A percentile compares a stretch with the other conserved stretches of the same genome.
phyloP scores from a whole-genome alignment of 176 grass and related monocot species.

The Microstegium vimineum region DNA sequence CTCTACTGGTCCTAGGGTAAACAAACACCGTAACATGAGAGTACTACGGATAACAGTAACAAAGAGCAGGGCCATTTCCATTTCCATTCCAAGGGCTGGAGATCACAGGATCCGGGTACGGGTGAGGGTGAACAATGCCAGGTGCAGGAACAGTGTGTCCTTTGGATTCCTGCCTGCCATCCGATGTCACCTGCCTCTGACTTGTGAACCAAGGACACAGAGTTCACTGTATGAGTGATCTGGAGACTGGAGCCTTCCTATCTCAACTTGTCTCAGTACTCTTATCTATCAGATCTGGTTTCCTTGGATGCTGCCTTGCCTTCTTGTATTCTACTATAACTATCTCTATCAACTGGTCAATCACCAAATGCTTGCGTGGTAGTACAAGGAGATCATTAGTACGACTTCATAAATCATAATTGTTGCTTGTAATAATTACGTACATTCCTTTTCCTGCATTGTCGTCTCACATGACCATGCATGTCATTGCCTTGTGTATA shows the following conservation, averaged over 20 bases:
- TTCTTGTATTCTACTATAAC: background rate
- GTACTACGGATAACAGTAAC: background rate
- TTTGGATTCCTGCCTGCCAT: constrained; percentile 12
- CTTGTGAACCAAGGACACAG: background rate
- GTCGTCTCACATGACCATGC: too few relatives aligned
- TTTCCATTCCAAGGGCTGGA: background rate
- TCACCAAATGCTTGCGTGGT: background rate
- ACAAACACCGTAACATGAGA: too few relatives aligned
- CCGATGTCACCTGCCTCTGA: constrained; percentile 14
- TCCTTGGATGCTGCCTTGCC: constrained; percentile 25
- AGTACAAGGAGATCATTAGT: background rate
- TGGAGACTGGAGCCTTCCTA: background rate
- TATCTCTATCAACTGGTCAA: background rate
- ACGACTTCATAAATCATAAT: background rate
- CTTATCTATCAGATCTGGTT: constrained; percentile 2
- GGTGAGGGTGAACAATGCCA: background rate
- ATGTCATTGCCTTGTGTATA: too few relatives aligned
- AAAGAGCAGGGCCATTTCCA: background rate
- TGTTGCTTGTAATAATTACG: background rate
- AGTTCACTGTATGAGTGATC: background rate
- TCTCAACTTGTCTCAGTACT: constrained; percentile 11
- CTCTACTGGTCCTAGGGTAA: background rate
- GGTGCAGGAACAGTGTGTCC: background rate
- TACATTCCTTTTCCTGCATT: too few relatives aligned
- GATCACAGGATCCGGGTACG: background rate